Evolutionary conservation across 345 rosid genomes (phyloP), one percentile per base, ranked within the genome.

Genomic region (Erucastrum elatum): DNA sequence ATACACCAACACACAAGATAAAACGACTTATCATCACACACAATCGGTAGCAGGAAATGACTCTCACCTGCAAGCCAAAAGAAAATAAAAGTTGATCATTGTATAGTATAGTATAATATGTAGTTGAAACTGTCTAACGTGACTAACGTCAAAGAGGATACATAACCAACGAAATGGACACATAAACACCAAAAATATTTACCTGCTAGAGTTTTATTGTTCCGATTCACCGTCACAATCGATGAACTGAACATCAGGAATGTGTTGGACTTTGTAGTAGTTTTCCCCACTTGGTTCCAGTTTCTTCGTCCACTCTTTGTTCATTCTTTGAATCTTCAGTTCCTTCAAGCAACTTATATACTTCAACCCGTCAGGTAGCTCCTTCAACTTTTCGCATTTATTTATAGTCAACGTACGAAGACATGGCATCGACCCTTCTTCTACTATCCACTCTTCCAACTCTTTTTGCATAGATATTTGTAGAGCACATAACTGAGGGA

Each of bases 401-500:
- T 39, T 4, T 39, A 39, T 39, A 39, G 46, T 39, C 46, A 39
- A 39, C 9, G 46, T 39, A 10, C 12, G 46, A 39, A 39, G 46
- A 39, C 46, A 39, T 9, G 46, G 61, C 84, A 87, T 75, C 26
- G 87, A 49, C 1, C 70, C 76, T 71, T 78, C 67, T 78, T 78
- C 77, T 12, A 78, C 34, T 64, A 4, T 64, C 82, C 68, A 80
- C 39, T 80, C 81, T 44, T 61, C 80, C 72, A 74, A 6, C 4
- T 64, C 56, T 5, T 4, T 1, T 27, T 21, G 70, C 4, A 0
- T 0, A n/a, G 11, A 1, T 15, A 82, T 33, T 0, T 9, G 26
- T 8, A 82, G 62, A 8, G 11, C 17, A 16, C 37, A 29, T 12
- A 82, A 53, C 7, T 26, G 74, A 70, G 77, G 68, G 68, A 79